A percentile compares a stretch with the other conserved stretches of the same genome.
phyloP scores from a whole-genome alignment of 371 early-diverging fungal species.

The Rhizopus arrhizus region DNA sequence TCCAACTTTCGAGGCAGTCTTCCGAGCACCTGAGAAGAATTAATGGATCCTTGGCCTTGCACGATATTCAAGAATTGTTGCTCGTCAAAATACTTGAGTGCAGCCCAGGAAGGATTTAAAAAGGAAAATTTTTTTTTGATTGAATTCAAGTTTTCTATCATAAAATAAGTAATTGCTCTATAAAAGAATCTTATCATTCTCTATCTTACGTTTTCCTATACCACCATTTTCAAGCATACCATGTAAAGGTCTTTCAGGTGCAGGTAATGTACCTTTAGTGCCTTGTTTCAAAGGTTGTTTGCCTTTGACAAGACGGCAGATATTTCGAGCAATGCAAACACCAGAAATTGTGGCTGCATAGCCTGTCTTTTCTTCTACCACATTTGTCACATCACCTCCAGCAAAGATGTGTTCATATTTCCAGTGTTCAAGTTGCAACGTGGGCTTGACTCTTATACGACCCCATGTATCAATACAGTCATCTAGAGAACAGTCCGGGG shows the following conservation, averaged over 20 bases:
- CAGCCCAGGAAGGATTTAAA: conserved; percentile 42
- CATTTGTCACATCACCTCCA: conserved; percentile 65
- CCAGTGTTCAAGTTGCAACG: conserved; percentile 59
- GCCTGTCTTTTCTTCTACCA: conserved; percentile 60
- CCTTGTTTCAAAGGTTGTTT: conserved; percentile 33
- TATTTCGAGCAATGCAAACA: conserved; percentile 37
- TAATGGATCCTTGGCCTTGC: conserved; percentile 33
- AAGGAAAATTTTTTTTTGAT: conserved; percentile 37
- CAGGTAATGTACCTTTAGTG: conserved; percentile 28
- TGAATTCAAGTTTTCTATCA: conserved; percentile 23
- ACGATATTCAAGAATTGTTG: conserved; percentile 37
- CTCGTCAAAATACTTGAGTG: conserved; percentile 44
- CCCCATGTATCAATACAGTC: conserved; percentile 36
- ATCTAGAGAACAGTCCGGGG: conserved; percentile 19
- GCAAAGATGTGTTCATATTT: conserved; percentile 62
- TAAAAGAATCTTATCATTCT: no score
- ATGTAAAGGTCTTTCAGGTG: conserved; percentile 27
- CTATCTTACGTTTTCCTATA: conserved; percentile 31
- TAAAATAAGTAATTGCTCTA: no score
- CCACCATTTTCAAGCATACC: conserved; percentile 28
- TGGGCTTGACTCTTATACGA: conserved; percentile 56
- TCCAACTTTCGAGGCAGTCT: conserved; percentile 34
- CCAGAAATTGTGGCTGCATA: conserved; percentile 50
- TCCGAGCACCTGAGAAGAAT: conserved; percentile 32
- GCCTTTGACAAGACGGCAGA: conserved; percentile 35